These are phyloP conservation scores for Ceratorhiza oryzae-sativae DNA, from an alignment of 1,284 basidiomycete genomes.

Conservation along the genomic window DNA sequence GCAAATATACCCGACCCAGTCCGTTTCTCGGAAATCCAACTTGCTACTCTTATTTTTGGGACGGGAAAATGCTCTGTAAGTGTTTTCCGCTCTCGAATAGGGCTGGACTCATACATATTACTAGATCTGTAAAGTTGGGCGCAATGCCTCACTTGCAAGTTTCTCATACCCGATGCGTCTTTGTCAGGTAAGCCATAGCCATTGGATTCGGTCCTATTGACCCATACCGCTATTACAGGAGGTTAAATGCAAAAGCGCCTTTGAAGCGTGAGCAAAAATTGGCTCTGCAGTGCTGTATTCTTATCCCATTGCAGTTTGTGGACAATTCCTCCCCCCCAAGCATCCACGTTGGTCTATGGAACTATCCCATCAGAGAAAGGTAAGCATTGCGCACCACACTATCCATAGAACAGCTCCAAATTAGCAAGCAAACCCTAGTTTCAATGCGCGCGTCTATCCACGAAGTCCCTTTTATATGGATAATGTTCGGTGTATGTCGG, in stretches of 20 bases:
- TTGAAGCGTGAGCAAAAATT: background rate
- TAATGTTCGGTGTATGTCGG: background rate
- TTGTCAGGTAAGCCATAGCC: background rate
- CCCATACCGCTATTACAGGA: background rate
- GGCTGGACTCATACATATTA: background rate
- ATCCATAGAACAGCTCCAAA: background rate
- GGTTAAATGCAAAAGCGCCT: background rate
- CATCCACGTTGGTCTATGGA: background rate
- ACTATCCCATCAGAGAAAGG: background rate
- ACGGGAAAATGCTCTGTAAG: constrained; percentile 16
- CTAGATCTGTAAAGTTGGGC: constrained; percentile 19
- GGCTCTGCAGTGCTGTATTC: background rate
- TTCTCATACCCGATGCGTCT: constrained; percentile 2
- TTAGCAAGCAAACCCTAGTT: background rate
- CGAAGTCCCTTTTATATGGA: background rate
- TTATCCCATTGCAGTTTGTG: background rate
- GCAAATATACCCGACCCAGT: constrained; percentile 23
- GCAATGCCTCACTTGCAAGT: background rate
- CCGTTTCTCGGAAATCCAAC: constrained; percentile 23
- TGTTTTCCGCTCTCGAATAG: background rate
- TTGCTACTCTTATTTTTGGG: constrained; percentile 20
- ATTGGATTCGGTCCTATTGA: background rate
- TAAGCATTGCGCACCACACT: background rate
- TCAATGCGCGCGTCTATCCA: background rate
- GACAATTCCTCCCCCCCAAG: background rate